These are phyloP conservation scores for Boletus rubescentipes DNA, from an alignment of 768 basidiomycete species.

Conservation along the genomic window DNA sequence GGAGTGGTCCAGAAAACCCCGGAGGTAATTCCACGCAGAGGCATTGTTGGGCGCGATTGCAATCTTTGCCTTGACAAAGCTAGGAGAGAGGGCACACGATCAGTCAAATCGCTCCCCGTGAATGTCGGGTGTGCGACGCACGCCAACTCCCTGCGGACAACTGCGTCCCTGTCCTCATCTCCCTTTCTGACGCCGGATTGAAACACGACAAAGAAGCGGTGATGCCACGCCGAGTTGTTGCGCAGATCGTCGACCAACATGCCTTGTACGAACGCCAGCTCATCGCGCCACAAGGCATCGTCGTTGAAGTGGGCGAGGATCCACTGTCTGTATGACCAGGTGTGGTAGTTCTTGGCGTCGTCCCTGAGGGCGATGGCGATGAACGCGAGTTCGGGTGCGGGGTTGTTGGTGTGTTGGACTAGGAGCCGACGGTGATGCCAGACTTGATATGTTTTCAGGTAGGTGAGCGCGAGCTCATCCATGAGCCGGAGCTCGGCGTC, in stretches of 20 bases:
- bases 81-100: slow-evolving; percentile 27
- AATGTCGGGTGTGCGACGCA: slow-evolving; percentile 39
- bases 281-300: slow-evolving; percentile 66
- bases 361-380: slow-evolving; percentile 66
- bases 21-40: slow-evolving; percentile 96
- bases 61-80: slow-evolving; percentile 82
- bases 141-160: slow-evolving; percentile 71
- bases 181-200: slow-evolving; percentile 60
- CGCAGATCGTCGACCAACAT: slow-evolving; percentile 76
- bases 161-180: slow-evolving; percentile 58
- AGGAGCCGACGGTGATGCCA: slow-evolving; percentile 92
- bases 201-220: slow-evolving; percentile 87
- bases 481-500: slow-evolving; percentile 79
- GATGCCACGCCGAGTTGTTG: slow-evolving; percentile 98
- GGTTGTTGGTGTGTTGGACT: slow-evolving; percentile 52
- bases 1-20: slow-evolving; percentile 73
- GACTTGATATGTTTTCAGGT: slow-evolving; percentile 96
- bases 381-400: slow-evolving; percentile 74
- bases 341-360: slow-evolving; percentile 98
- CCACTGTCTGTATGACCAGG: slow-evolving; percentile 98
- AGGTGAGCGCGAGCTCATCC: slow-evolving; percentile 80
- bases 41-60: slow-evolving; percentile 88
- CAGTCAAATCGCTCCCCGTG: neutral
- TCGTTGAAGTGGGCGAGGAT: slow-evolving; percentile 81
- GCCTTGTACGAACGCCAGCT: slow-evolving; percentile 71